Evolutionary conservation across 352 stramenopile species (phyloP), one percentile per base, ranked within the genome.

Genomic region (Pythium coloratum): DNA sequence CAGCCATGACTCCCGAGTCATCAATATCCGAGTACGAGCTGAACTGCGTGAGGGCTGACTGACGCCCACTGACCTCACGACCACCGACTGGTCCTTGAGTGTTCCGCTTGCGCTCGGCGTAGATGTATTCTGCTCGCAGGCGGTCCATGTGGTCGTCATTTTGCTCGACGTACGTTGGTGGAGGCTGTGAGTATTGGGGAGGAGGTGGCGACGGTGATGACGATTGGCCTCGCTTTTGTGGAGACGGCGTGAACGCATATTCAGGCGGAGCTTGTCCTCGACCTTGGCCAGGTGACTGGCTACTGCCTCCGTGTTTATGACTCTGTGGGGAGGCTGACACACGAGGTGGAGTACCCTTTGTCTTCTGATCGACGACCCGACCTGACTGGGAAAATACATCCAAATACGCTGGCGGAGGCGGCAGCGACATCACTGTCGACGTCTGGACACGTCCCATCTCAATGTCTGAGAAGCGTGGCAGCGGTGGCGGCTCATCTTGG

Each of bases 11-110:
- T 8, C 73, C 80, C 2, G 78, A 88, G 67, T 92, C 83, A 56
- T 93, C 85, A 32, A 91, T 70, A 51, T 90, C 80, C 32, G 83
- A 87, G 70, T 90, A 92, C 26, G 78, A 80, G 59, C 76, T 68
- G n/a, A 68, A 58, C 54, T 68, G 86, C 36, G 86, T 74, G 59
- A 81, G 69, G 10, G 79, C 82, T 14, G 46, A 59, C n/a, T 73
- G 76, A 0, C 64, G 56, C 62, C 24, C 62, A 66, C 24, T 62
- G 55, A 7, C 75, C n/a, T 73, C 76, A 0, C 64, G 56, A 62
- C 24, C 62, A 66, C 24, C 64, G 55, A 7, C 75, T 1, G 61
- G 14, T 10, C 33, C 58, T 6, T 58, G 60, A 59, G 81, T 54
- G 67, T 92, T 91, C 33, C 82, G 82, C 53, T 71, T 47, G 6